Base-by-base conservation (phyloP, 257 asterid species). In the Cinchona pubescens region DNA sequence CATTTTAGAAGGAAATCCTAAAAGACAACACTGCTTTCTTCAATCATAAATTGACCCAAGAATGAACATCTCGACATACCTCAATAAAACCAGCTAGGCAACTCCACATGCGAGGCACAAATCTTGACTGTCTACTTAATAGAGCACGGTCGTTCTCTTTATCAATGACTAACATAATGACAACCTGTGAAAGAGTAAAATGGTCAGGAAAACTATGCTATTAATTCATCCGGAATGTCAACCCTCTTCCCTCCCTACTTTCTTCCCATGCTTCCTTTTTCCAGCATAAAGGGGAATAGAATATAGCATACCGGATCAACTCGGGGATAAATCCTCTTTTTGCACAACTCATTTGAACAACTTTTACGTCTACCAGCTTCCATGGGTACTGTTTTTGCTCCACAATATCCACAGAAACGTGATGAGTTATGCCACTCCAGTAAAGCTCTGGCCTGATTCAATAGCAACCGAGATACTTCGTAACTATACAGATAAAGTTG, bases 101-200 rank as follows among this genome's bases (percentile, higher is more conserved):
- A 79, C 99, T 95, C 98, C 98, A 95, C 96, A 92, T 90, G 76
- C 98, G 97, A 1, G 98, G 99, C 58, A 95, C 99, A 83, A 84
- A 92, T 84, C 98, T 92, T 7, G 96, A 89, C 83, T 95, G 98
- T 86, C 93, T 87, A 83, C 99, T 86, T 69, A 94, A 79, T 67
- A 94, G 81, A 51, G 80, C 99, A 42, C 94, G 83, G 78, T 95
- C 98, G 53, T 92, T 95, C 71, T 95, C 93, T 80, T 86, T 92
- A 81, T 95, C 99, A 65, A 95, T 86, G 42, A 95, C 99, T 55
- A 95, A 80, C 99, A 95, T 95, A 81, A 95, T 95, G 68, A 91
- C 99, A 55, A 95, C 99, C 97, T 94, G 87, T 72, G 48, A 67
- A 38, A 69, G 23, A 68, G 69, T 46, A 81, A 68, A 74, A 74